Conservation (phyloP, 371 early-diverging fungal genomes). For the Umbelopsis sp. region DNA sequence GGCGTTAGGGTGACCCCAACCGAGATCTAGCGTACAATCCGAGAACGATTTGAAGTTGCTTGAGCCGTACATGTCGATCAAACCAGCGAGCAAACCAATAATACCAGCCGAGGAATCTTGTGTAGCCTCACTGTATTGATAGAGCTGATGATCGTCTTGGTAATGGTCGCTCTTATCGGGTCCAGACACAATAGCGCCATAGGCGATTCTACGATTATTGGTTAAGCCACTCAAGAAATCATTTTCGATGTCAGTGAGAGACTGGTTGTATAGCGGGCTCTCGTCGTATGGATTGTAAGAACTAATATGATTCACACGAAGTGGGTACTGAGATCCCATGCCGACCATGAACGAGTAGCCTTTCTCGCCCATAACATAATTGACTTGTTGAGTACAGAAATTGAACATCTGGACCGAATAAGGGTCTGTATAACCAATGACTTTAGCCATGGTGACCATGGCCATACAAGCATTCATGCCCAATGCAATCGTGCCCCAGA, state of each 20-base stretch:
- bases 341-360: conserved; percentile 32
- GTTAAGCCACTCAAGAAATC: conserved; percentile 28
- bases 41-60: conserved; percentile 24
- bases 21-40: conserved; percentile 36
- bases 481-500: conserved; percentile 31
- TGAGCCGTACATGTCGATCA: conserved; percentile 30
- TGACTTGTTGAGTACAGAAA: conserved; percentile 33
- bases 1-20: conserved; percentile 34
- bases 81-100: conserved; percentile 28
- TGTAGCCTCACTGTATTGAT: conserved; percentile 17
- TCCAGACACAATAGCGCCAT: conserved; percentile 33
- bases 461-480: conserved; percentile 24
- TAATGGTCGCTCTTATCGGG: conserved; percentile 27
- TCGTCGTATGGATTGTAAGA: conserved; percentile 34
- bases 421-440: conserved; percentile 7
- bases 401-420: conserved; percentile 21
- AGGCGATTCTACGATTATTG: conserved; percentile 29
- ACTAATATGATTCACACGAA: conserved; percentile 31
- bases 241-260: conserved; percentile 19
- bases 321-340: conserved; percentile 24
- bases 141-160: conserved; percentile 28
- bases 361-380: conserved; percentile 35
- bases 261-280: conserved; percentile 29
- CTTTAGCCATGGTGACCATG: conserved; percentile 25
- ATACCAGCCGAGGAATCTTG: conserved; percentile 36